phyloP scores from a whole-genome alignment of 495 filamentous ascomycete species.

The Cairneyella variabilis region DNA sequence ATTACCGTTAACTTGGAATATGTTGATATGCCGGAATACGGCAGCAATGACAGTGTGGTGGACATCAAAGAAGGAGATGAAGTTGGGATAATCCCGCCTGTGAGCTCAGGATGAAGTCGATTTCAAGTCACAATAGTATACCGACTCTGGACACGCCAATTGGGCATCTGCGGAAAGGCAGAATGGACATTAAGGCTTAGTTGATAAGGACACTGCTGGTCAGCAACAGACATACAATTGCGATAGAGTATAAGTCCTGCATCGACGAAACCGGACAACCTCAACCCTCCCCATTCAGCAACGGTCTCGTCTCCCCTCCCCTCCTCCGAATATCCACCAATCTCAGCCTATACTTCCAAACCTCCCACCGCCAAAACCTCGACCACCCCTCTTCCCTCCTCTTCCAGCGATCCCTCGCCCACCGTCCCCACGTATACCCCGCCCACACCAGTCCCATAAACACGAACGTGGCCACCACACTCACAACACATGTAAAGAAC shows the following conservation, averaged over 20 bases:
- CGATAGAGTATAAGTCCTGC: too few species aligned
- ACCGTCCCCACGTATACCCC: slow-evolving; percentile 15
- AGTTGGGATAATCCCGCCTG: slow-evolving; percentile 94
- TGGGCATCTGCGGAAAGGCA: too few species aligned
- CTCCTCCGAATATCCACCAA: slow-evolving; percentile 14
- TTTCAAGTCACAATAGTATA: too few species aligned
- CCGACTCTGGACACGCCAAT: not conserved
- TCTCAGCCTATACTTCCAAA: slow-evolving; percentile 9
- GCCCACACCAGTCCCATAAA: slow-evolving; percentile 30
- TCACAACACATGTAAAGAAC: slow-evolving; percentile 36
- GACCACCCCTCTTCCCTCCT: slow-evolving; percentile 30
- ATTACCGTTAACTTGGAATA: slow-evolving; percentile 88
- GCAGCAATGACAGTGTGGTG: slow-evolving; percentile 29
- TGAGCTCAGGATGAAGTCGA: slow-evolving; percentile 70
- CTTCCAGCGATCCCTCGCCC: slow-evolving; percentile 21
- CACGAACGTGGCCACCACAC: slow-evolving; percentile 35
- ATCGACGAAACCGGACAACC: too few species aligned
- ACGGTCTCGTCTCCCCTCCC: slow-evolving; percentile 1
- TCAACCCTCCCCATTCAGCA: slow-evolving; percentile 2
- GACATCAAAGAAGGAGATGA: slow-evolving; percentile 78
- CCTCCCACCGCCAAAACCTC: slow-evolving; percentile 26
- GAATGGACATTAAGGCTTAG: too few species aligned
- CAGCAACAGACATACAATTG: not conserved
- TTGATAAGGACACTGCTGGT: too few species aligned
- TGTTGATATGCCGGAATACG: slow-evolving; percentile 60